phyloP scores from a whole-genome alignment of 805 yeast genomes.

The Schwanniomyces sp. region DNA sequence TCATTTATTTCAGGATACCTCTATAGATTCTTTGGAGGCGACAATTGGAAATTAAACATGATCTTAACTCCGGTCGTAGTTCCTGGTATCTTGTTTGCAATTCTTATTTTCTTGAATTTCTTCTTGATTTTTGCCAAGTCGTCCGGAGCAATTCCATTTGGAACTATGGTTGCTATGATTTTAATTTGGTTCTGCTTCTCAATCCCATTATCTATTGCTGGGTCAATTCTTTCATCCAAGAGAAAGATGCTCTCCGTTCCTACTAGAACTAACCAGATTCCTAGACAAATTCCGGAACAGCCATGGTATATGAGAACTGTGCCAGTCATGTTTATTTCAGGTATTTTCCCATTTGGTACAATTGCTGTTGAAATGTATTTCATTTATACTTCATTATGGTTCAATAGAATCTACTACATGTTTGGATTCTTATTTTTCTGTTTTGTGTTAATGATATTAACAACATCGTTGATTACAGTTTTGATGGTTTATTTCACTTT shows the following conservation, averaged over 20 bases:
- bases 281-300: constrained; percentile 92
- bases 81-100: constrained; percentile 71
- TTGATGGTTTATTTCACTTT: constrained; percentile 80
- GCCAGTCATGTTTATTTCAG: constrained; percentile 72
- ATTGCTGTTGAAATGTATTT: constrained; percentile 94
- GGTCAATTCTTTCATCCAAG: constrained; percentile 79
- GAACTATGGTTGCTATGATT: constrained; percentile 81
- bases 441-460: constrained; percentile 74
- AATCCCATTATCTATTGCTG: constrained; percentile 78
- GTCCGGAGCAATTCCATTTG: constrained; percentile 93
- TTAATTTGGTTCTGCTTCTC: constrained; percentile 84
- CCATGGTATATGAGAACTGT: constrained; percentile 75
- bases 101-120: constrained; percentile 74
- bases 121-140: constrained; percentile 75
- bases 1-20: constrained; percentile 84
- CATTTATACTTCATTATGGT: constrained; percentile 90
- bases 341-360: constrained; percentile 92
- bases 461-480: constrained; percentile 78
- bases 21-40: constrained; percentile 90
- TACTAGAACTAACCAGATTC: constrained; percentile 90
- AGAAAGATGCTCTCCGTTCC: constrained; percentile 62
- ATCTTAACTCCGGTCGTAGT: constrained; percentile 78
- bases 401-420: constrained; percentile 92
- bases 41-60: constrained; percentile 85
- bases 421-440: constrained; percentile 95